These are phyloP conservation scores for Penicillium chermesinum DNA, from an alignment of 495 filamentous ascomycete species.

Conservation along the genomic window DNA sequence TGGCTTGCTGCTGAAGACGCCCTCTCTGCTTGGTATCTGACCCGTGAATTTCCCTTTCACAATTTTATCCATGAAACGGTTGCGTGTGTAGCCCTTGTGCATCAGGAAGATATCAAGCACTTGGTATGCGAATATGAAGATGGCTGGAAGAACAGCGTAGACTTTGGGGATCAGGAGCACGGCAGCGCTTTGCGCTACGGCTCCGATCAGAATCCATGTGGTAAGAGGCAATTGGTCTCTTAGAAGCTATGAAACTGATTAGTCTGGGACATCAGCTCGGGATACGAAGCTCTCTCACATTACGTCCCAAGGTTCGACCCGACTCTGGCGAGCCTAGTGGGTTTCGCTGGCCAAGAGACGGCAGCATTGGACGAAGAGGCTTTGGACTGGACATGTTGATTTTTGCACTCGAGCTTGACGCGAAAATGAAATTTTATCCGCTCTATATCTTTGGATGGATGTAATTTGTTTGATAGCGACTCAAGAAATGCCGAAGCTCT, in stretches of 20 bases:
- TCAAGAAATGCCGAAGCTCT: no score
- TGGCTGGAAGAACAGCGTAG: slow-evolving; percentile 29
- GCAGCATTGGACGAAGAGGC: background rate
- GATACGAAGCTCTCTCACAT: no score
- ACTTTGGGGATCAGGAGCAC: slow-evolving; percentile 25
- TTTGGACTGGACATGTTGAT: background rate
- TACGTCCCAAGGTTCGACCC: background rate
- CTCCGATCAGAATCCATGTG: slow-evolving; percentile 43
- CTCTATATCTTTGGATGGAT: no score
- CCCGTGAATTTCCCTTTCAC: slow-evolving; percentile 29
- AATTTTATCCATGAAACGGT: slow-evolving; percentile 31
- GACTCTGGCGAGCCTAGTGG: background rate
- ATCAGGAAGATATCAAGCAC: slow-evolving; percentile 18
- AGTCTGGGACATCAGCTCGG: background rate
- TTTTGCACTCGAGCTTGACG: no score
- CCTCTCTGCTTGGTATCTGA: slow-evolving; percentile 31
- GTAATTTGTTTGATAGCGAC: no score
- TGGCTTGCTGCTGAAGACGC: slow-evolving; percentile 24
- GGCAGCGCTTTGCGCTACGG: slow-evolving; percentile 31
- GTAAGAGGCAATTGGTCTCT: slow-evolving; percentile 16
- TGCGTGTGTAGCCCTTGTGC: slow-evolving; percentile 24
- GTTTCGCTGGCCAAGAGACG: background rate
- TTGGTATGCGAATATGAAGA: slow-evolving; percentile 29
- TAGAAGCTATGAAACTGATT: background rate
- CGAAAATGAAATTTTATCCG: no score